Base-by-base conservation (phyloP, 164 flowering plant genomes). In the Dillenia suffruticosa region DNA sequence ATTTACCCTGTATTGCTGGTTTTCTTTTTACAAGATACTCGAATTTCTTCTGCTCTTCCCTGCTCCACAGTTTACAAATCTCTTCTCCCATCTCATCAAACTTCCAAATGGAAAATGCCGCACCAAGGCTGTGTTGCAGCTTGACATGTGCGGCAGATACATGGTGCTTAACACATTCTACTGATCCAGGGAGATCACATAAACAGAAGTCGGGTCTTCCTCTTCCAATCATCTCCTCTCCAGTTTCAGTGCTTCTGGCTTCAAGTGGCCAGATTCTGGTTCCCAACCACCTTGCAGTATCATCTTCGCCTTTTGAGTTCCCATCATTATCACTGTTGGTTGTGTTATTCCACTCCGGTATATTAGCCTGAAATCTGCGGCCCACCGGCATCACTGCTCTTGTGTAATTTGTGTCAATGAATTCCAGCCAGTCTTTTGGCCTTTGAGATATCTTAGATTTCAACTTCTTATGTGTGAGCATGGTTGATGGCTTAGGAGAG, bases 71-170 rank as follows among this genome's bases (percentile, higher is more conserved):
- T 49, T 66, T 67, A 6, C 74, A 68, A 58, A 82, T 79, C n/a
- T 53, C 72, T 65, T 75, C 82, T 13, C 89, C 89, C 84, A 80
- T 80, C 46, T 76, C 77, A 70, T 82, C 71, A 50, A 84, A 74
- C 57, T 71, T 77, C 89, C 83, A 78, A 22, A 13, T 57, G 45
- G 3, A 58, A 48, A 73, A 84, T 45, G 78, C 83, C 57, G 76
- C 63, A 14, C 86, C 82, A 9, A 80, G 65, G 12, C 75, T 78
- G 43, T 57, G 54, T 53, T 51, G 71, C 67, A 84, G 59, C 45
- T 47, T 54, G 1, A 32, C 50, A 44, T 69, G 75, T 48, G 68
- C 57, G 67, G 74, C 74, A 8, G 49, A 47, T 40, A 77, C 40
- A 12, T 82, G 84, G 17, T 16, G 59, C 46, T 60, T 71, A 51